Conservation (phyloP, 441 rosid species). For the Gossypium schwendimanii region DNA sequence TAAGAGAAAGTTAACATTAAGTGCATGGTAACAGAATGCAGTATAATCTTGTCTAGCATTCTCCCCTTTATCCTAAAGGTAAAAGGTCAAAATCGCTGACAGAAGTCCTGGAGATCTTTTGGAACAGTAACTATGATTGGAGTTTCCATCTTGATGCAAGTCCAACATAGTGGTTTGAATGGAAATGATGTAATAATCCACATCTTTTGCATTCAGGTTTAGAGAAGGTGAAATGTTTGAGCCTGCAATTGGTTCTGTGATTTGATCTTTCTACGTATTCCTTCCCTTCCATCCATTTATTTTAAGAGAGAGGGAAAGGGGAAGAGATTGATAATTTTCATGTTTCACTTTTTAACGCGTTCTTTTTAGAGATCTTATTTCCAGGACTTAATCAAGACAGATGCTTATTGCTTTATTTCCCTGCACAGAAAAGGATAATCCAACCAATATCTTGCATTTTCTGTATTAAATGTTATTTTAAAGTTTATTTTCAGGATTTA, state of each 20-base stretch:
- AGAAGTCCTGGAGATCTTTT: background rate
- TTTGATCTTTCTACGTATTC: background rate
- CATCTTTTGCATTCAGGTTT: background rate
- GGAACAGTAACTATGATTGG: background rate
- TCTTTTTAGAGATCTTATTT: background rate
- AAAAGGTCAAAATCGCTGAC: background rate
- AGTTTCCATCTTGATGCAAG: background rate
- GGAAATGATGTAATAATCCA: background rate
- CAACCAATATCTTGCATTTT: background rate
- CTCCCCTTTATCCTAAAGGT: background rate
- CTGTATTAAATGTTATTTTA: background rate
- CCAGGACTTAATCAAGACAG: background rate
- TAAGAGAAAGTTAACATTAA: background rate
- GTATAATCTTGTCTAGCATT: background rate
- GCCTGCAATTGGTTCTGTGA: background rate
- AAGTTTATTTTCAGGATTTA: slow-evolving; percentile 4
- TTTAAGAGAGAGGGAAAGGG: background rate
- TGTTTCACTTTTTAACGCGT: background rate
- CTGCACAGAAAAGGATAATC: background rate
- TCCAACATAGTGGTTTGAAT: background rate
- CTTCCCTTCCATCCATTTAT: background rate
- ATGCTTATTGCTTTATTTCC: background rate
- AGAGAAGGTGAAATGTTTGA: background rate
- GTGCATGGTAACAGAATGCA: background rate
- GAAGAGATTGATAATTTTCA: background rate